Conservation (phyloP, 2,329 filamentous ascomycete species). For the Venturia asperata region DNA sequence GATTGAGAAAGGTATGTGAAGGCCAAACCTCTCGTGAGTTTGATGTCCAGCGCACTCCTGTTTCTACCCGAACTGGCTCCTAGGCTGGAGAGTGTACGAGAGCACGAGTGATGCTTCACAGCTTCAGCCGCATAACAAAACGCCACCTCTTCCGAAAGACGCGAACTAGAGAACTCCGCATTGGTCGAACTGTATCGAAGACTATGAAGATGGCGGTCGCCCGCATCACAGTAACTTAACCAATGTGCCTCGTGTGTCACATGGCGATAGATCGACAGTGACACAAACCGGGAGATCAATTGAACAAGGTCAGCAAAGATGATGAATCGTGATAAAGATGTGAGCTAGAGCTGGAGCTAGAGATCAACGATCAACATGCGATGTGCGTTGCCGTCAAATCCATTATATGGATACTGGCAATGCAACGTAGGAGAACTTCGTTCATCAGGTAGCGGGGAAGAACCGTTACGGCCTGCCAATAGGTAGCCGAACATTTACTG, state of each 20-base stretch:
- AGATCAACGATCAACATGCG: neutral
- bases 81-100: neutral
- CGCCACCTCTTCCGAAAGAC: neutral
- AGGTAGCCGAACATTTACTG: neutral
- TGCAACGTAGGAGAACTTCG: neutral
- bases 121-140: neutral
- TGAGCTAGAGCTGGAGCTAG: constrained; percentile 4
- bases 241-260: neutral
- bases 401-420: neutral
- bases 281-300: neutral
- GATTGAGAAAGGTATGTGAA: neutral
- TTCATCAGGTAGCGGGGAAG: neutral
- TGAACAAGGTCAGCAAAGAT: neutral
- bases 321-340: neutral
- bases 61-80: neutral
- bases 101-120: neutral
- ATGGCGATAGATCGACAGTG: constrained; percentile 5
- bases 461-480: neutral
- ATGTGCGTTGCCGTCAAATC: constrained; percentile 1
- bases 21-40: neutral
- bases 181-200: neutral
- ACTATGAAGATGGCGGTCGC: neutral
- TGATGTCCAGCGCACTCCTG: neutral
- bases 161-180: neutral
- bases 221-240: neutral